Evolutionary conservation across 2,329 filamentous ascomycete species (phyloP), one percentile per base, ranked within the genome.

Genomic region (Colletotrichum limetticola): DNA sequence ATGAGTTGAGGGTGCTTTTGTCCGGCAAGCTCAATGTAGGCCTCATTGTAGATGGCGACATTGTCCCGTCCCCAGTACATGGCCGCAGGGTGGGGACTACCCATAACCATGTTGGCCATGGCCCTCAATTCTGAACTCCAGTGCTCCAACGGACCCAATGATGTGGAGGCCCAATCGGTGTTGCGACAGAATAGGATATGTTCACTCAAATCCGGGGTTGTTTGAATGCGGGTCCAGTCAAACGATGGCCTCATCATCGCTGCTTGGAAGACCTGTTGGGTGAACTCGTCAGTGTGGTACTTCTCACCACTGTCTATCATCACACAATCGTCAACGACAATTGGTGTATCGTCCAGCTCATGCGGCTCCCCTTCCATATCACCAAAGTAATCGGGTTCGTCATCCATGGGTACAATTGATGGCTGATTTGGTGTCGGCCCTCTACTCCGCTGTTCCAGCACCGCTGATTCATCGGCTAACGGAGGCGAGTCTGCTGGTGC

Each of bases 21-120:
- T 4, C 94, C 94, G 3, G 93, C 93, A 49, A 96, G 83, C 9
- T 91, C 83, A 52, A 93, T 88, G 78, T 94, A 94, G 0, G 92
- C 91, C 76, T 93, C 92, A 76, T 95, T 95, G 82, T 95, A 95
- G 11, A 95, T 89, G 8, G 88, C 88, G 19, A 91, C 87, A 55
- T 90, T 85, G 14, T 95, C 91, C 2, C 87, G 85, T 0, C 94
- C 94, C 94, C 94, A 96, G 80, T 95, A 96, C 86, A 95, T 90
- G 8, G 92, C 92, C 5, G 91, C 90, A 1, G 93, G 92, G 78
- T 95, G 91, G 12, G 93, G 93, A 71, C 90, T 93, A 16, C 90
- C 92, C 93, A 97, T 95, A 76, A 97, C 91, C 56, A 96, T 83
- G 80, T 95, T 96, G 62, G 93, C 92, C 91, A 95, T 94, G 74